Conservation (phyloP, 768 basidiomycete genomes). For the Lactarius hengduanensis region DNA sequence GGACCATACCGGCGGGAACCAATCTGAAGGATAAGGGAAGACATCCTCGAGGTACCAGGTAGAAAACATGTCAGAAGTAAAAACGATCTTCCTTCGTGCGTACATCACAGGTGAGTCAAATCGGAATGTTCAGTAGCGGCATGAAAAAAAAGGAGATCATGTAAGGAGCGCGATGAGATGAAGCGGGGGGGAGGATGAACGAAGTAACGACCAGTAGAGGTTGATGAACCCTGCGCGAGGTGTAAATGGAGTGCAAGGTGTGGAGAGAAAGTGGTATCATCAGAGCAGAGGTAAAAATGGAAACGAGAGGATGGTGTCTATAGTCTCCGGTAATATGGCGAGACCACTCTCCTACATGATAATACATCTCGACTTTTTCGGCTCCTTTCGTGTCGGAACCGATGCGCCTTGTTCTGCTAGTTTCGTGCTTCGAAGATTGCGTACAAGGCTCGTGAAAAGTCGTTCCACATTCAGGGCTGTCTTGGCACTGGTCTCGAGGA, state of each 20-base stretch:
- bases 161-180: conserved; percentile 28
- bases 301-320: conserved; percentile 56
- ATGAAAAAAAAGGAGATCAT: conserved; percentile 28
- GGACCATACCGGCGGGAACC: conserved; percentile 12
- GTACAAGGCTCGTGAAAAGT: conserved; percentile 86
- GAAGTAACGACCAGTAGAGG: conserved; percentile 9
- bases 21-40: conserved; percentile 12
- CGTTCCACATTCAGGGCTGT: conserved; percentile 89
- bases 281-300: conserved; percentile 63
- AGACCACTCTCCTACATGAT: conserved; percentile 61
- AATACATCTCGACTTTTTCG: conserved; percentile 59
- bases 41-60: conserved; percentile 19
- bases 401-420: conserved; percentile 45
- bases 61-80: conserved; percentile 27
- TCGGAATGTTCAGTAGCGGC: conserved; percentile 31
- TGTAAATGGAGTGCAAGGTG: conserved; percentile 39
- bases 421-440: conserved; percentile 72
- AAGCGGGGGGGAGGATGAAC: conserved; percentile 17
- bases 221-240: conserved; percentile 20
- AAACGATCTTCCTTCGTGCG: conserved; percentile 31
- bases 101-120: conserved; percentile 31
- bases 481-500: conserved; percentile 97
- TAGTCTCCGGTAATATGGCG: conserved; percentile 53
- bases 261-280: conserved; percentile 64
- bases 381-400: conserved; percentile 37